Conservation (phyloP, 1,139 yeast species). For the Suhomyces panamericanus region DNA sequence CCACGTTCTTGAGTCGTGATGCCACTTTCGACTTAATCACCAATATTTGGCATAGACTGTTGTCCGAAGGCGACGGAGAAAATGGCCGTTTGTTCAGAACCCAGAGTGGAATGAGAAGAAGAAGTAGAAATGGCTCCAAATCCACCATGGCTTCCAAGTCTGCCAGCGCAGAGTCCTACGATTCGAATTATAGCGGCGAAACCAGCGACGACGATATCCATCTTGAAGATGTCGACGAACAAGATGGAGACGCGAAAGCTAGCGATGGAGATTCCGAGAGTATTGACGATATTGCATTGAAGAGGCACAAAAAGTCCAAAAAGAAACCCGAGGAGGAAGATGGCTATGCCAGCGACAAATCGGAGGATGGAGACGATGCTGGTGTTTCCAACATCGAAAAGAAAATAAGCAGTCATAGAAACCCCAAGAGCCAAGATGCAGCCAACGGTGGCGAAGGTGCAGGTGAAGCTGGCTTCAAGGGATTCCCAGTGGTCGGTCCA, state of each 20-base stretch:
- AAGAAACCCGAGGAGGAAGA: conserved; percentile 8
- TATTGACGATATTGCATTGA: conserved; percentile 7
- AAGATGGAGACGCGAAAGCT: conserved; percentile 6
- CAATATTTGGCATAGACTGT: conserved; percentile 57
- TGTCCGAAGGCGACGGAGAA: conserved; percentile 27
- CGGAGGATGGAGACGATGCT: conserved; percentile 8
- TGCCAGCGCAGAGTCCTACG: conserved; percentile 11
- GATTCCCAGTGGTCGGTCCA: conserved; percentile 43
- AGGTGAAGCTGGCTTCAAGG: conserved; percentile 28
- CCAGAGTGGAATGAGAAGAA: conserved; percentile 3
- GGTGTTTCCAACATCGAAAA: conserved; percentile 9
- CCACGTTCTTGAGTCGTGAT: conserved; percentile 70
- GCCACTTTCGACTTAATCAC: conserved; percentile 60
- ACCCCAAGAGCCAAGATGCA: conserved; percentile 2
- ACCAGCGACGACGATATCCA: conserved; percentile 9
- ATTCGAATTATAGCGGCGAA: conserved; percentile 2
- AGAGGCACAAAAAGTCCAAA: conserved; percentile 7
- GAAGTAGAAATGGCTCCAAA: conserved; percentile 15
- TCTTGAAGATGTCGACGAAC: conserved; percentile 10
- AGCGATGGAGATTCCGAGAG: conserved; percentile 8
- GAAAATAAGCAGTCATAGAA: conserved; percentile 9
- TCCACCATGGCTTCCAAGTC: conserved; percentile 14
- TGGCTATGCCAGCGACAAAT: conserved; percentile 6
- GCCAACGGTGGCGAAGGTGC: conserved; percentile 2
- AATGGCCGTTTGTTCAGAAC: conserved; percentile 7